Base-by-base conservation (phyloP, 2,329 filamentous ascomycete species). In the Xylariales sp. region DNA sequence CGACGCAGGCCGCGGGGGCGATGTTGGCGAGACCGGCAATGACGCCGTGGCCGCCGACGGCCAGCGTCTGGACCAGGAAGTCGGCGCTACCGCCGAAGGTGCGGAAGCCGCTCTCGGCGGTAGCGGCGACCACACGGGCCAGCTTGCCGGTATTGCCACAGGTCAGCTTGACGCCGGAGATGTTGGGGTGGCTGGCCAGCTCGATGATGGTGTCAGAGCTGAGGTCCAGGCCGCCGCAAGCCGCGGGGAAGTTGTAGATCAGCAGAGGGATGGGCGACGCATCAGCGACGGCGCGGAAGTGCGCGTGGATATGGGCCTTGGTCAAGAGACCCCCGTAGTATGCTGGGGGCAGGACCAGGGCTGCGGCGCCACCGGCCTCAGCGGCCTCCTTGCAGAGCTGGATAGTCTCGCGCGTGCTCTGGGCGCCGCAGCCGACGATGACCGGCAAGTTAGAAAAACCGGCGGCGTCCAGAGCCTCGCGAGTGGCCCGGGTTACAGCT, bases 241-340 rank as follows among this genome's bases (percentile, higher is more conserved):
- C 81, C 5, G 69, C 78, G 2, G 83, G 83, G 64, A 81, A 86
- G 60, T 87, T 87, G 67, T 87, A 87, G 41, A 88, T 78, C 27
- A 87, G 60, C 17, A 87, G 65, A 0, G 83, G 82, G 2, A 86
- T 55, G 0, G 75, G 71, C 16, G 72, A 78, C 2, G 69, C 70
- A 34, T 71, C 66, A 2, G 82, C 83, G 25, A 75, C 72, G 45
- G 79, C 76, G 30, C 68, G 63, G 61, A 85, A 88, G 61, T 83
- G 84, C 15, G 71, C 66, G 35, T 76, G 65, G 24, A 86, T 69
- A 3, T 76, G 73, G 12, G 76, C 74, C 40, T 70, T 67, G 31
- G 65, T 74, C 59, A 85, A 76, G 30, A 82, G 67, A 20, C 76
- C 67, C 46, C 75, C 72, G 60, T 81, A 83, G 58, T 83, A 84